Evolutionary conservation across 352 stramenopile genomes (phyloP).

Genomic region (Globisporangium mamillatum): DNA sequence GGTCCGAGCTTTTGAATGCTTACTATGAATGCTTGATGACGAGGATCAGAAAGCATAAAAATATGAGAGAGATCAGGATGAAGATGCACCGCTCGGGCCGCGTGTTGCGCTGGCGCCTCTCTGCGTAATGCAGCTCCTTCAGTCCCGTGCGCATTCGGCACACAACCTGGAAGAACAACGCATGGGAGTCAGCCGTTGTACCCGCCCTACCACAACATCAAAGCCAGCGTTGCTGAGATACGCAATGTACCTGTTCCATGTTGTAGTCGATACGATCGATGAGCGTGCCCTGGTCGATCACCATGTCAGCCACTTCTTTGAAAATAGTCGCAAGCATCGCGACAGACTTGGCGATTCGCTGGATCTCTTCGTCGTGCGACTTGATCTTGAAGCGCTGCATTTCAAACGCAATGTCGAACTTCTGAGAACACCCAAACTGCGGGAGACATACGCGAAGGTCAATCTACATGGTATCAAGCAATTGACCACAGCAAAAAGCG

Average conservation of each 20-base stretch:
- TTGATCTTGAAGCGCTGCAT: conserved; percentile 46
- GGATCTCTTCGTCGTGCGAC: conserved; percentile 70
- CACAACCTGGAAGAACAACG: conserved; percentile 38
- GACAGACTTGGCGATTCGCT: conserved; percentile 73
- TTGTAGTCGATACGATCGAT: conserved; percentile 88
- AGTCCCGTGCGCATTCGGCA: conserved; percentile 54
- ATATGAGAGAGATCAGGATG: conserved; percentile 55
- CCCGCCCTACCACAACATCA: background rate
- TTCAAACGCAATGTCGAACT: conserved; percentile 29
- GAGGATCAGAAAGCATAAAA: conserved; percentile 64
- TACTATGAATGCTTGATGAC: conserved; percentile 59
- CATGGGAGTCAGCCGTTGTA: background rate
- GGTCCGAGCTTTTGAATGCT: too few relatives aligned
- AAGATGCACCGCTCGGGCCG: conserved; percentile 73
- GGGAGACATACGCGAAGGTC: background rate
- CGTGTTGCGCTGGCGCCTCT: conserved; percentile 65
- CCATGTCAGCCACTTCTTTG: conserved; percentile 78
- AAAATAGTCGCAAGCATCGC: conserved; percentile 66
- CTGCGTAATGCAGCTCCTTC: conserved; percentile 53
- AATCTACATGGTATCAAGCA: background rate
- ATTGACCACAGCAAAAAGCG: background rate
- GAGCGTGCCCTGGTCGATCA: conserved; percentile 80
- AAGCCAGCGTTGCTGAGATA: background rate
- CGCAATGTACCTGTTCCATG: conserved; percentile 65
- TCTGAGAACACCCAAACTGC: conserved; percentile 14